Conservation (phyloP, 768 basidiomycete species). For the Russula griseocarnosa region DNA sequence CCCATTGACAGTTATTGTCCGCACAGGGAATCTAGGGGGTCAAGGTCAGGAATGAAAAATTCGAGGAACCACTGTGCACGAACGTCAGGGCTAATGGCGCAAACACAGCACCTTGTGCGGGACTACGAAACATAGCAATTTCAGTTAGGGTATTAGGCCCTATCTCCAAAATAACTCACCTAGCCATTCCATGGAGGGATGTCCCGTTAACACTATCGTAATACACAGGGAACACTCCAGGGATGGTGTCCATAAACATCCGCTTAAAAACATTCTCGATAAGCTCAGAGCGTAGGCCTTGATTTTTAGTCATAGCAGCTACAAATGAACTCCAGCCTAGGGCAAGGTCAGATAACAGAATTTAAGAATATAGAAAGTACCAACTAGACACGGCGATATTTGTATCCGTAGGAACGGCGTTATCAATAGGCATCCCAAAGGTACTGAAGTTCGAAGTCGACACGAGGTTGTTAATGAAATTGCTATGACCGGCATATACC, state of each 20-base stretch:
- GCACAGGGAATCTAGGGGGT: background rate
- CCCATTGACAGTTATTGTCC: background rate
- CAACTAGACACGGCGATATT: background rate
- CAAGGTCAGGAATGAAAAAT: background rate
- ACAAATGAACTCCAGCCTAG: conserved; percentile 17
- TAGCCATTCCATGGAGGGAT: conserved; percentile 5
- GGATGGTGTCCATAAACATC: background rate
- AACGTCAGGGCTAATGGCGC: conserved; percentile 30
- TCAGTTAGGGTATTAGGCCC: background rate
- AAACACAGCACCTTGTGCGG: conserved; percentile 30
- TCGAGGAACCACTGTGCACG: conserved; percentile 1
- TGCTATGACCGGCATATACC: conserved; percentile 17
- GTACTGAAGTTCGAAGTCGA: background rate
- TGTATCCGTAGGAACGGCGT: background rate
- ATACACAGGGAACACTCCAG: conserved; percentile 1
- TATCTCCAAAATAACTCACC: conserved; percentile 1
- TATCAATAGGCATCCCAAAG: conserved; percentile 21
- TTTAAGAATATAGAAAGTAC: background rate
- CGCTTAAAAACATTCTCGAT: conserved; percentile 10
- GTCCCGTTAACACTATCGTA: conserved; percentile 10
- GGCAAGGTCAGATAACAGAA: background rate
- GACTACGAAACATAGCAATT: conserved; percentile 12
- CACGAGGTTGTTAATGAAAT: conserved; percentile 4
- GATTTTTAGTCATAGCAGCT: conserved; percentile 14
- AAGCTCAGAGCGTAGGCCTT: background rate